A percentile compares a stretch with the other conserved stretches of the same genome.
Conservation (phyloP, 495 filamentous ascomycete species). For the Penicillium canariense region DNA sequence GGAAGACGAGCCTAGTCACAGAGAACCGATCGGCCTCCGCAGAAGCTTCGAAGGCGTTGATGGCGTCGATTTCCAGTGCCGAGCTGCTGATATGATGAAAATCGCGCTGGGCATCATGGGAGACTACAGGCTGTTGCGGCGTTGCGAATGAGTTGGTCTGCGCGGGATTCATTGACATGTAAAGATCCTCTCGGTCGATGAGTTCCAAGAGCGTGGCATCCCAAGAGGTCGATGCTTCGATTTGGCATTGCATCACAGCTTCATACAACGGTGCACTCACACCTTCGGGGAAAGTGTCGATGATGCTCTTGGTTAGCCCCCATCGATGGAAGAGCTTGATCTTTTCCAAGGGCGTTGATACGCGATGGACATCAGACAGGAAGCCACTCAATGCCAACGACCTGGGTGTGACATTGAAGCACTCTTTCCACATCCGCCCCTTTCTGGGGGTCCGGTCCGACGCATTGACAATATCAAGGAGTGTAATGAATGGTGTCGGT, state of each 20-base stretch:
- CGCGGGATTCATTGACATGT: constrained; percentile 57
- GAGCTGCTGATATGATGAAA: constrained; percentile 69
- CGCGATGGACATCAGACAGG: constrained; percentile 35
- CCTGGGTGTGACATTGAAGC: constrained; percentile 57
- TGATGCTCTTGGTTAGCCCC: constrained; percentile 42
- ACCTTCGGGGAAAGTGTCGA: constrained; percentile 80
- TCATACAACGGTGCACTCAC: constrained; percentile 76
- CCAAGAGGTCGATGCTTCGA: constrained; percentile 77
- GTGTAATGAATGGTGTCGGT: constrained; percentile 53
- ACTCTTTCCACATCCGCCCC: constrained; percentile 40
- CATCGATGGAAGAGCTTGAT: constrained; percentile 45
- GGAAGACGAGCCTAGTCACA: constrained; percentile 81
- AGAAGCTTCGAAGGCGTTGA: constrained; percentile 61
- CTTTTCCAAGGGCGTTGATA: constrained; percentile 33
- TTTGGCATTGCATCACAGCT: constrained; percentile 78
- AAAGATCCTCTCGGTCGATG: constrained; percentile 79
- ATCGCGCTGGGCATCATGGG: constrained; percentile 67
- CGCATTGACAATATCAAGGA: constrained; percentile 54
- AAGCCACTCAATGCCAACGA: constrained; percentile 64
- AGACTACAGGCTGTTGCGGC: constrained; percentile 44
- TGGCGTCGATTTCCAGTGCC: constrained; percentile 55
- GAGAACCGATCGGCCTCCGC: constrained; percentile 76
- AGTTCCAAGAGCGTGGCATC: constrained; percentile 64
- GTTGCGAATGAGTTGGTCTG: constrained; percentile 31
- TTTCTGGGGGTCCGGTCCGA: constrained; percentile 38